A percentile compares a stretch with the other conserved stretches of the same genome.
Conservation (phyloP, 805 yeast genomes). For the Ogataea ramenticola region DNA sequence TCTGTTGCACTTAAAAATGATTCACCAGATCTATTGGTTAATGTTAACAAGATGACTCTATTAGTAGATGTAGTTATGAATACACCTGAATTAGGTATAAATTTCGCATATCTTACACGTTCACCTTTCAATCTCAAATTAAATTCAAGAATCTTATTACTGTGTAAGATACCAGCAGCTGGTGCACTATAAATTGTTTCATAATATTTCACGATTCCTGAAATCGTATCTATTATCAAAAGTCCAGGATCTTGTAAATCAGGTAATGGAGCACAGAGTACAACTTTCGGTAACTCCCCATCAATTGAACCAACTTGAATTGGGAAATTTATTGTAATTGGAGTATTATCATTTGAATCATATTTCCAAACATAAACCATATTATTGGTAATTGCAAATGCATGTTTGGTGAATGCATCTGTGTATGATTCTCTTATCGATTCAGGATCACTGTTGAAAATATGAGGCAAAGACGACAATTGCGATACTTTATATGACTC, state of each 20-base stretch:
- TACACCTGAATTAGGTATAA: conserved; percentile 70
- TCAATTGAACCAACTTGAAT: conserved; percentile 20
- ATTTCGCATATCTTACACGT: conserved; percentile 44
- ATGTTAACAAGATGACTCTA: conserved; percentile 50
- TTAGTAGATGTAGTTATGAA: conserved; percentile 64
- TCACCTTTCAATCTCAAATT: conserved; percentile 46
- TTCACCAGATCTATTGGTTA: conserved; percentile 65
- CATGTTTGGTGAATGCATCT: conserved; percentile 22
- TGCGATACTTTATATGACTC: conserved; percentile 49
- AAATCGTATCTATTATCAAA: conserved; percentile 49
- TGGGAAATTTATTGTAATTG: conserved; percentile 50
- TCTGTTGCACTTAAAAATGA: conserved; percentile 27
- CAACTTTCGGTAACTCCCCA: conserved; percentile 44
- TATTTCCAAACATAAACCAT: conserved; percentile 65
- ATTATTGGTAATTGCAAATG: conserved; percentile 33
- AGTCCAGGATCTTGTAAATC: conserved; percentile 58
- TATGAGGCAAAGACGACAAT: conserved; percentile 48
- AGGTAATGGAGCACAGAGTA: conserved; percentile 46
- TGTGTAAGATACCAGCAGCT: conserved; percentile 43
- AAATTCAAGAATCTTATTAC: conserved; percentile 26
- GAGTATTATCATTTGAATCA: conserved; percentile 50
- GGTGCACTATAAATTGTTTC: conserved; percentile 71
- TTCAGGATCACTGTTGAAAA: conserved; percentile 22
- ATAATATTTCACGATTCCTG: conserved; percentile 60
- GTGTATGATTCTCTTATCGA: conserved; percentile 8